Base-by-base conservation (phyloP, 768 basidiomycete genomes). In the Dendrothele bispora region DNA sequence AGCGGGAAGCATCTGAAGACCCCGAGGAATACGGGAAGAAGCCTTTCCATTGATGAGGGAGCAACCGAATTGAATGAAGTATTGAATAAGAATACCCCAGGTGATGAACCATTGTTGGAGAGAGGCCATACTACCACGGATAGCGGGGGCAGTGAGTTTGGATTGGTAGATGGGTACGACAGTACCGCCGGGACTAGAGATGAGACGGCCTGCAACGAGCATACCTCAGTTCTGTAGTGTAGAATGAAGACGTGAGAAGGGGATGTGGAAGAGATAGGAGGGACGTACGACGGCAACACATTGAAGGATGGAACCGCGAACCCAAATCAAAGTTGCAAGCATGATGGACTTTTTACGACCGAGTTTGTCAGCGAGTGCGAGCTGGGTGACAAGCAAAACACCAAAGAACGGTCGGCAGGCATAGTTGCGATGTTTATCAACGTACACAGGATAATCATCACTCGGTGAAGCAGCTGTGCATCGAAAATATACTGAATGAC, bases 1-100 rank as follows among this genome's bases (percentile, higher is more conserved):
- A 6, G 84, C 89, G 18, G 88, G 88, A 43, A 91, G 87, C 72
- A 86, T 77, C 61, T 90, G 88, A 22, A 90, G 66, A 47, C 83
- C 84, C 86, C 86, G 87, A 8, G 87, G 88, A 54, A 90, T 84
- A 21, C 87, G 82, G 77, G 88, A 90, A 0, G 86, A 86, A 0
- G 85, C 84, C 11, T 62, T 71, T 26, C 86, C 83, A 17, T 82
- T 65, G 61, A 88, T 84, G 61, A 83, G 83, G 7, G 84, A 88
- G 61, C 82, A 85, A 7, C 85, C 86, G 50, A 87, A 86, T 55
- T 86, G 80, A 52, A 87, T 75, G 62, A 87, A 87, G 67, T 88
- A 83, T 52, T 87, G 86, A 36, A 89, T 64, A 54, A 86, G 69
- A 58, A 87, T 87, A 66, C 85, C 85, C 84, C 88, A 87, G 0